Conservation (phyloP, 2,329 filamentous ascomycete genomes). For the Pestalotiopsis fici region DNA sequence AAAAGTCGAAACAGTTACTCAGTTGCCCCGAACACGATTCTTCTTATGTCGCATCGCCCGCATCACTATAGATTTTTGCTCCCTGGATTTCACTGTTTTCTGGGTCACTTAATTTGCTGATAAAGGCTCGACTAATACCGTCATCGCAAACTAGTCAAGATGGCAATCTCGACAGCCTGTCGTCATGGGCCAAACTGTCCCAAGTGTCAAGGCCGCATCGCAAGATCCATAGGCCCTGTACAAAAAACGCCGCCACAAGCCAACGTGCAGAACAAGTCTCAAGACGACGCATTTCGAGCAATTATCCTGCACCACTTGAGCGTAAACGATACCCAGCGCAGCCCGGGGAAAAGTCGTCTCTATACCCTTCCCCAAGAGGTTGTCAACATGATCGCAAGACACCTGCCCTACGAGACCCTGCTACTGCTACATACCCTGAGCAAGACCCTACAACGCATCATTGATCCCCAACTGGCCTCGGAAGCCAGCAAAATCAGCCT, state of each 20-base stretch:
- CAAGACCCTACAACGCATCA: not conserved
- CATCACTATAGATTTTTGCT: too few species aligned
- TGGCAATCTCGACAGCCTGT: not conserved
- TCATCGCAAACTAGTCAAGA: not conserved
- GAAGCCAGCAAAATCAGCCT: slow-evolving; percentile 4
- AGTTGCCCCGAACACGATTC: too few species aligned
- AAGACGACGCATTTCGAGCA: not conserved
- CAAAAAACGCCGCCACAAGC: not conserved
- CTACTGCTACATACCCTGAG: not conserved
- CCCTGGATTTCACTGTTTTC: too few species aligned
- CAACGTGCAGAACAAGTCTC: not conserved
- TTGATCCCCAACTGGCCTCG: slow-evolving; percentile 7
- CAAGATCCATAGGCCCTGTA: not conserved
- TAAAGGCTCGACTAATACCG: not conserved
- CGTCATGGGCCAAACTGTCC: not conserved
- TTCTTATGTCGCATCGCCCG: too few species aligned
- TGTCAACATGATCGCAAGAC: not conserved
- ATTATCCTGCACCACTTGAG: not conserved
- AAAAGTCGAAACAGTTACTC: too few species aligned
- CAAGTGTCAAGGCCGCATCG: not conserved
- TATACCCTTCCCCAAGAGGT: not conserved
- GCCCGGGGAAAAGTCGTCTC: not conserved
- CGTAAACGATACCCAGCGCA: too few species aligned
- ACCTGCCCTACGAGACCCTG: not conserved
- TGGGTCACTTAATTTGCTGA: too few species aligned